Evolutionary conservation across 805 yeast species (phyloP).

Genomic region (Pichia cephalocereana): DNA sequence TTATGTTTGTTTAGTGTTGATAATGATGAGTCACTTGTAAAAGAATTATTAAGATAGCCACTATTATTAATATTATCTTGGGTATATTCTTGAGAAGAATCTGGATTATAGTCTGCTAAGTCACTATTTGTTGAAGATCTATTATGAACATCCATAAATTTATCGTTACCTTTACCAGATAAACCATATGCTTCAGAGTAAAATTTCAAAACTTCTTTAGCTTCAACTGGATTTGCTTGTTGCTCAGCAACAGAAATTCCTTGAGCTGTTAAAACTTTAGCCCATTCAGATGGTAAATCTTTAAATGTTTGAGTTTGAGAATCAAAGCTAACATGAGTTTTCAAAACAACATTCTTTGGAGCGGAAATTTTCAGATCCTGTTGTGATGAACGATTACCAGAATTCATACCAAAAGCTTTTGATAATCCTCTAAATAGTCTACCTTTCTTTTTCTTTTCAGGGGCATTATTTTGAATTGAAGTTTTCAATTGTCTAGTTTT

Average conservation of each 20-base stretch:
- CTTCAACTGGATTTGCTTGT: slow-evolving; percentile 88
- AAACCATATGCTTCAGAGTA: slow-evolving; percentile 17
- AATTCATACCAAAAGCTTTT: slow-evolving; percentile 26
- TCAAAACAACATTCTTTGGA: slow-evolving; percentile 84
- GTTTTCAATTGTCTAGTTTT: slow-evolving; percentile 11
- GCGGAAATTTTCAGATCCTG: slow-evolving; percentile 57
- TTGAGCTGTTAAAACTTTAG: slow-evolving; percentile 65
- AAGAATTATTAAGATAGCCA: slow-evolving; percentile 1
- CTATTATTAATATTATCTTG: neutral
- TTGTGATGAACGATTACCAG: slow-evolving; percentile 8
- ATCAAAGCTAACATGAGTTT: slow-evolving; percentile 91
- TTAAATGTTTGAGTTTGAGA: slow-evolving; percentile 76
- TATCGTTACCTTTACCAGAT: slow-evolving; percentile 7
- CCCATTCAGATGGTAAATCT: slow-evolving; percentile 93
- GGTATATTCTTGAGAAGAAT: slow-evolving; percentile 3
- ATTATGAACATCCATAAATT: slow-evolving; percentile 23
- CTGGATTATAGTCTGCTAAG: slow-evolving; percentile 6
- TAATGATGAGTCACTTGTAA: slow-evolving; percentile 2
- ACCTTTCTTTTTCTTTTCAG: slow-evolving; percentile 31
- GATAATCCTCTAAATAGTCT: slow-evolving; percentile 52
- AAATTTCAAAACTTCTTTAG: slow-evolving; percentile 30
- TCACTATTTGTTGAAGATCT: slow-evolving; percentile 14
- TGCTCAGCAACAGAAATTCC: slow-evolving; percentile 87
- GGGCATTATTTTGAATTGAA: slow-evolving; percentile 7
- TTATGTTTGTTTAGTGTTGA: slow-evolving; percentile 1